Evolutionary conservation across 176 grass and related monocot species (phyloP), one percentile per base, ranked within the genome.

Genomic region (Raddia guianensis): DNA sequence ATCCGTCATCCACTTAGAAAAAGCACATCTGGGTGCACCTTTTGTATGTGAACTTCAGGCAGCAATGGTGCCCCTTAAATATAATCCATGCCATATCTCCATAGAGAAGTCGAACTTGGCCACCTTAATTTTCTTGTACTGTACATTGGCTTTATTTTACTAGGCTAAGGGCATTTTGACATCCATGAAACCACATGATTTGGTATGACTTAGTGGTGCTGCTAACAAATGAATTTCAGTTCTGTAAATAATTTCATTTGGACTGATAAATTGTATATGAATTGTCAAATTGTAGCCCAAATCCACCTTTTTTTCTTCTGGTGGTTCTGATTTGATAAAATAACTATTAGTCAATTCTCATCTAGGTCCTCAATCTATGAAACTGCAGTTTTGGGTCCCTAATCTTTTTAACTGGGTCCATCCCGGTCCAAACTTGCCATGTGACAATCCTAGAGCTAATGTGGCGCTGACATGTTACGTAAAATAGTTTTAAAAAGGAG

Each of bases 161-260:
- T 70, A 68, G 55, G 51, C 51, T 75, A 27, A 60, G 34, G 1
- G 5, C 15, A 77, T 52, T 44, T 70, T 78, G 48, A 54, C 53
- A 60, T 54, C n/a, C 14, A 61, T 47, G 54, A 80, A 61, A 33
- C 71, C 53, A 75, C 61, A 74, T 8, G 15, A 33, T 45, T 60
- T 18, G 13, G 51, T 43, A n/a, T 75, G 63, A n/a, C 32, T 27
- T 60, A 9, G 8, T 73, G 15, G 49, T 86, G 20, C 61, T 76
- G 46, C 57, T 68, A 70, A 54, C 16, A 71, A 76, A 21, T 48
- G 49, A 63, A 48, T 13, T 48, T 58, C 13, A 9, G 32, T 12
- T 82, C 9, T 82, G 34, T 70, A 69, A 81, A 68, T 49, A 70
- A 70, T 35, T 76, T 82, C 10, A 20, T 76, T 55, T 70, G 37